Evolutionary conservation across 2,329 filamentous ascomycete genomes (phyloP).

Genomic region (Verticillium albo-atrum): DNA sequence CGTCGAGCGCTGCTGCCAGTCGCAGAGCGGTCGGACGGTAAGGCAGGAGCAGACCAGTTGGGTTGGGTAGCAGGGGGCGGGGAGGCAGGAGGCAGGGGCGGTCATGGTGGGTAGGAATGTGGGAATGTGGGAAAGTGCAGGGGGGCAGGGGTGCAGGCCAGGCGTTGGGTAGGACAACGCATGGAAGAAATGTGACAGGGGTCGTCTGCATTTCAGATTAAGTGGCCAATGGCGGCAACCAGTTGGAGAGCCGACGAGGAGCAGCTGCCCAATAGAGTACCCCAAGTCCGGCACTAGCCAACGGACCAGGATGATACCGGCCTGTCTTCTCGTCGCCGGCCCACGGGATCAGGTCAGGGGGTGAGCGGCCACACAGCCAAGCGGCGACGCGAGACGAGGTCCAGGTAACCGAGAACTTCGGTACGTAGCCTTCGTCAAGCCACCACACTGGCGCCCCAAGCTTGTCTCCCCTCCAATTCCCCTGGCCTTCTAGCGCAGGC

Average conservation of each 20-base stretch:
- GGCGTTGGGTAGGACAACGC: neutral
- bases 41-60: neutral
- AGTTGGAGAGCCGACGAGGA: slow-evolving; percentile 33
- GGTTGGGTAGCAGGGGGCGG: neutral
- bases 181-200: slow-evolving; percentile 48
- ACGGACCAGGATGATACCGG: slow-evolving; percentile 33
- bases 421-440: slow-evolving; percentile 1
- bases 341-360: slow-evolving; percentile 1
- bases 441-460: neutral
- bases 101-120: neutral
- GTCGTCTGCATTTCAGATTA: slow-evolving; percentile 44
- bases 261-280: slow-evolving; percentile 46
- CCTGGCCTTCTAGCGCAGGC: neutral
- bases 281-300: slow-evolving; percentile 41
- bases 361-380: neutral
- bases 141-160: neutral
- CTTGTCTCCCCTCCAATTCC: neutral
- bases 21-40: neutral
- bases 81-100: neutral
- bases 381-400: neutral
- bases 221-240: slow-evolving; percentile 42
- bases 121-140: slow-evolving; percentile 35
- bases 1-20: neutral
- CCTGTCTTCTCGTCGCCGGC: slow-evolving; percentile 1
- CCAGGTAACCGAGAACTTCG: neutral